Conservation (phyloP, 805 yeast species). For the Zygosaccharomyces kombuchaensis region DNA sequence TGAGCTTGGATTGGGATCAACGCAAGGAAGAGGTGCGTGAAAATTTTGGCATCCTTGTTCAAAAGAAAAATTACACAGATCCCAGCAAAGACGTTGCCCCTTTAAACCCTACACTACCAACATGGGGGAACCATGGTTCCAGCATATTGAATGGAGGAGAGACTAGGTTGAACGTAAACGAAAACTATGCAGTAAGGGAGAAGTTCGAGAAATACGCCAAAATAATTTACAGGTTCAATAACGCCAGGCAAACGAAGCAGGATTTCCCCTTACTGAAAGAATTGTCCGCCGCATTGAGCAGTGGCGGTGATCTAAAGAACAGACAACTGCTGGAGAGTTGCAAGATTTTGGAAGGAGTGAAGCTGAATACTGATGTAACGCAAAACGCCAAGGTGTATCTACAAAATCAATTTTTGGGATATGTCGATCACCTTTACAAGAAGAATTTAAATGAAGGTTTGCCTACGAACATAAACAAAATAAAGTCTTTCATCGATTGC, state of each 20-base stretch:
- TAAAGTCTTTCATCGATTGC: slow-evolving; percentile 55
- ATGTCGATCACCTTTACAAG: slow-evolving; percentile 61
- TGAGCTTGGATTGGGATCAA: slow-evolving; percentile 79
- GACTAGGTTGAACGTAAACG: slow-evolving; percentile 42
- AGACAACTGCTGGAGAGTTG: slow-evolving; percentile 73
- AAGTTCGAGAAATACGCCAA: slow-evolving; percentile 74
- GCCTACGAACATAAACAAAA: slow-evolving; percentile 68
- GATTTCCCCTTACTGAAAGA: slow-evolving; percentile 56
- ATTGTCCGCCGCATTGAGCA: slow-evolving; percentile 55
- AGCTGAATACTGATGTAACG: slow-evolving; percentile 40
- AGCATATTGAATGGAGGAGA: slow-evolving; percentile 30
- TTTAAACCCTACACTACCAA: slow-evolving; percentile 16
- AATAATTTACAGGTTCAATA: slow-evolving; percentile 65
- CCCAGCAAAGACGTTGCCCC: slow-evolving; percentile 13
- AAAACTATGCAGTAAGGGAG: slow-evolving; percentile 40
- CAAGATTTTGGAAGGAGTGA: slow-evolving; percentile 52
- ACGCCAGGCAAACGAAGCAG: slow-evolving; percentile 50
- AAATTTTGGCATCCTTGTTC: slow-evolving; percentile 56
- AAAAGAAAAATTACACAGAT: slow-evolving; percentile 22
- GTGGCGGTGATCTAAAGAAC: slow-evolving; percentile 57
- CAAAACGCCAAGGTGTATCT: slow-evolving; percentile 54
- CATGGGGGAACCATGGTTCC: slow-evolving; percentile 32
- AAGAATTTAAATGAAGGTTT: slow-evolving; percentile 56
- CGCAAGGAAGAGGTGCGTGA: slow-evolving; percentile 71
- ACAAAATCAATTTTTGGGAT: slow-evolving; percentile 72